Conservation (phyloP, 768 basidiomycete species). For the Boletus rubroflammeus region DNA sequence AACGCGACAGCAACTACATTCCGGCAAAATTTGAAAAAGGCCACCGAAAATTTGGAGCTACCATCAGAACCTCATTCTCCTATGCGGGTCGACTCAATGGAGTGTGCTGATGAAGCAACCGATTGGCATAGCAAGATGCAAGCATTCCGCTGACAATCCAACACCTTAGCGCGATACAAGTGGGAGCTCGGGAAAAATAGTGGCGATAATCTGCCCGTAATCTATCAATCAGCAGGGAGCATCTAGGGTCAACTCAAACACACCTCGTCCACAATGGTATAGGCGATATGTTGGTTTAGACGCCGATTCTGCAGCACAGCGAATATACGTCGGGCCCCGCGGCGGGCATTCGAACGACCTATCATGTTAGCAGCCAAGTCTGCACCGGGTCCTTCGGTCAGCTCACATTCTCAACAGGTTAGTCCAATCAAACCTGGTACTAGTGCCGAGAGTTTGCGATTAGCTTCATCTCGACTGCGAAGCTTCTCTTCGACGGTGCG, state of each 20-base stretch:
- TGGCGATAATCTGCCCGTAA: slow-evolving; percentile 46
- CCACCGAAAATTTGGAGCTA: not conserved
- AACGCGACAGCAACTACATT: slow-evolving; percentile 51
- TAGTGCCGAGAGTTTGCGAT: slow-evolving; percentile 83
- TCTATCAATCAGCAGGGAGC: slow-evolving; percentile 3
- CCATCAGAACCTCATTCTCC: slow-evolving; percentile 8
- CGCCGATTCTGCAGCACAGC: slow-evolving; percentile 90
- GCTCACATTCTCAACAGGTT: not conserved
- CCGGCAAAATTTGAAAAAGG: slow-evolving; percentile 38
- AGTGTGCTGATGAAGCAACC: not conserved
- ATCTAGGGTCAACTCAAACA: slow-evolving; percentile 13
- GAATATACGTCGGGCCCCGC: slow-evolving; percentile 90
- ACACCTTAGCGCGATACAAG: slow-evolving; percentile 8
- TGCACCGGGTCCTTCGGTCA: slow-evolving; percentile 28
- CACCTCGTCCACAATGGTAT: slow-evolving; percentile 90
- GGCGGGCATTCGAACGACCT: slow-evolving; percentile 90
- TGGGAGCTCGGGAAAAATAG: slow-evolving; percentile 55
- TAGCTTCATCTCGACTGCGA: slow-evolving; percentile 80
- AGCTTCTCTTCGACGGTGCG: slow-evolving; percentile 79
- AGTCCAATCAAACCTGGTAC: slow-evolving; percentile 67
- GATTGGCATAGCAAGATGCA: not conserved
- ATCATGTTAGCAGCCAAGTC: slow-evolving; percentile 98
- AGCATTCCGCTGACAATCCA: not conserved
- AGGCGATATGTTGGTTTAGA: slow-evolving; percentile 90
- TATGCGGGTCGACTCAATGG: slow-evolving; percentile 15